Evolutionary conservation across 2,329 filamentous ascomycete genomes (phyloP), one percentile per base, ranked within the genome.

Genomic region (Fusarium abutilonis): DNA sequence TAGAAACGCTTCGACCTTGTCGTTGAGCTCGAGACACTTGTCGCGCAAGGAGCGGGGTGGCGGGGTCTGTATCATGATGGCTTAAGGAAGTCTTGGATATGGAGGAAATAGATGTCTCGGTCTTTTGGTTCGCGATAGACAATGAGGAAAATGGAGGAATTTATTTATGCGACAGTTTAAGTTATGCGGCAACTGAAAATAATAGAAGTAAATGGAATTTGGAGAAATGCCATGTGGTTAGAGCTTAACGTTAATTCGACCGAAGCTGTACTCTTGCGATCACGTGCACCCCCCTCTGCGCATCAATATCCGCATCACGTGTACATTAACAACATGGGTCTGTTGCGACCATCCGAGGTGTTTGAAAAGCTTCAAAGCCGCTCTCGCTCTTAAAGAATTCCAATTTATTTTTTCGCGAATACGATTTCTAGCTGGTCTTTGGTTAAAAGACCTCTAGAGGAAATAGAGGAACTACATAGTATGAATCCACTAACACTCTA

Each of bases 1-100:
- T 52, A 96, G 80, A 71, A 96, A 93, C 21, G 81, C 79, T 44
- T 84, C 78, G 57, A 96, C 79, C 74, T 85, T 84, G 60, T 76
- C 76, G 67, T 86, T 82, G 61, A 91, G 79, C 65, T 80, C 77
- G 73, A 74, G 75, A 77, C 79, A 86, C 71, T 82, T 73, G 19
- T 78, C 74, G 49, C 74, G 71, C 41, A 78, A 66, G n/a, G 63
- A 56, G 57, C 62, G 63, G 56, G 65, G 59, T 66, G 63, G 62
- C 56, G 61, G 61, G 61, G 61, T 56, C 48, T 52, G 32, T 62
- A 57, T 64, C 61, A 64, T 64, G 62, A 62, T 48, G 52, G 44
- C 52, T 50, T 38, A 17, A 29, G 43, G 13, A 48, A 42, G 52
- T 39, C 44, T 57, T 32, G 39, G 44, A 57, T 58, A 28, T 29